Conservation (phyloP, 2,329 filamentous ascomycete species). For the Trichophyton verrucosum region DNA sequence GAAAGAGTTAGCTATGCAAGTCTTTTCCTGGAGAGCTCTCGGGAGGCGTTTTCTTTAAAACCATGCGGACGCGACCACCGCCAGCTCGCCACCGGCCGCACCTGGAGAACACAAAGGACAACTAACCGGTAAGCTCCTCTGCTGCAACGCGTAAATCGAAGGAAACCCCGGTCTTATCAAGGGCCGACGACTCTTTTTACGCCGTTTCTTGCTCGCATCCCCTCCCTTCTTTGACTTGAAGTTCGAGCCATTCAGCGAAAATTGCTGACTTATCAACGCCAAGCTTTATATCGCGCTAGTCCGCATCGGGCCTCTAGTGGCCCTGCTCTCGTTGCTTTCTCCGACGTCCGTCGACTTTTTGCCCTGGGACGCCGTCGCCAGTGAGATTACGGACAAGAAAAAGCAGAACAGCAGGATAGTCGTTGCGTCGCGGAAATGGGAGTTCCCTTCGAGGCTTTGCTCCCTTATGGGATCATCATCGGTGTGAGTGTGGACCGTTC, state of each 20-base stretch:
- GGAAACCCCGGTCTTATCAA: not conserved
- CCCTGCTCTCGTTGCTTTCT: not conserved
- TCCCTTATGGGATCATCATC: conserved; percentile 53
- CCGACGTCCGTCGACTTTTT: not conserved
- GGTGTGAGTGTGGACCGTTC: conserved; percentile 37
- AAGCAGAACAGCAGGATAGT: not conserved
- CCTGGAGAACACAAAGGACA: not conserved
- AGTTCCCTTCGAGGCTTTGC: conserved; percentile 53
- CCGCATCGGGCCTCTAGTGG: conserved; percentile 5
- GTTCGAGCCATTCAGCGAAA: conserved; percentile 11
- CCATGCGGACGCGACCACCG: not conserved
- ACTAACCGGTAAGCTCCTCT: not conserved
- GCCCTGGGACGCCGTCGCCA: not conserved
- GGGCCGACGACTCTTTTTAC: not conserved
- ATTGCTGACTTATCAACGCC: conserved; percentile 16
- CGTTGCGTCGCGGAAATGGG: conserved; percentile 36
- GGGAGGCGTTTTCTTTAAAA: not conserved
- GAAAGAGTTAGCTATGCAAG: not conserved
- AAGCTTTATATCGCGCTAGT: conserved; percentile 10
- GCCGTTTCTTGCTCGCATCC: conserved; percentile 2
- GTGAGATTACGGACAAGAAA: not conserved
- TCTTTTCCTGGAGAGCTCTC: not conserved
- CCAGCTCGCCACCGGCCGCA: not conserved
- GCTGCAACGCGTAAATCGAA: not conserved
- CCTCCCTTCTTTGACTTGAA: conserved; percentile 12